phyloP scores from a whole-genome alignment of 2,329 filamentous ascomycete species.

The Scytalidium sp. region DNA sequence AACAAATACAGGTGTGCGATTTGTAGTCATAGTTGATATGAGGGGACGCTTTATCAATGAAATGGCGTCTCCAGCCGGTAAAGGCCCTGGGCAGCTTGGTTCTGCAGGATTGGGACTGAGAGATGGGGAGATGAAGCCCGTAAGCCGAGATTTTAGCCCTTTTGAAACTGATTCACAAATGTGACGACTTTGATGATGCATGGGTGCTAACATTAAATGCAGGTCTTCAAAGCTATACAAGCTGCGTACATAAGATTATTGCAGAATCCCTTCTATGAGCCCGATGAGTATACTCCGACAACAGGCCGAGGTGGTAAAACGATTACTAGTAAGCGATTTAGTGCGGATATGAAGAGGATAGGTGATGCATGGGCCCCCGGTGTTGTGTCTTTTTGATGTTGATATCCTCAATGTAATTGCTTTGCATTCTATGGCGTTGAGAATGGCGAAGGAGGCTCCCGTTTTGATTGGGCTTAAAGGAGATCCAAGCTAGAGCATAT shows the following conservation, averaged over 20 bases:
- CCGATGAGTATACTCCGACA: conserved; percentile 73
- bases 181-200: not conserved
- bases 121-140: conserved; percentile 84
- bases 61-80: conserved; percentile 16
- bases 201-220: conserved; percentile 10
- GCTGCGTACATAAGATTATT: conserved; percentile 85
- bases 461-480: not conserved
- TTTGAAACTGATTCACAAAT: not conserved
- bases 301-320: conserved; percentile 55
- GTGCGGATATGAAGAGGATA: conserved; percentile 78
- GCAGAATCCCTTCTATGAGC: conserved; percentile 93
- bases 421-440: conserved; percentile 8
- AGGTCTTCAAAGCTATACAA: conserved; percentile 89
- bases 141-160: conserved; percentile 34
- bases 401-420: not conserved
- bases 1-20: conserved; percentile 90
- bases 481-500: too few species aligned
- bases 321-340: conserved; percentile 80
- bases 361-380: conserved; percentile 83
- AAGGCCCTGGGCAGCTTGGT: conserved; percentile 30
- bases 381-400: conserved; percentile 50
- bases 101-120: conserved; percentile 62
- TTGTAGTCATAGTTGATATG: conserved; percentile 90
- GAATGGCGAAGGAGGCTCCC: not conserved
- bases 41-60: conserved; percentile 53